A percentile compares a stretch with the other conserved stretches of the same genome.
Conservation (phyloP, 495 filamentous ascomycete species). For the Hamigera avellanea region DNA sequence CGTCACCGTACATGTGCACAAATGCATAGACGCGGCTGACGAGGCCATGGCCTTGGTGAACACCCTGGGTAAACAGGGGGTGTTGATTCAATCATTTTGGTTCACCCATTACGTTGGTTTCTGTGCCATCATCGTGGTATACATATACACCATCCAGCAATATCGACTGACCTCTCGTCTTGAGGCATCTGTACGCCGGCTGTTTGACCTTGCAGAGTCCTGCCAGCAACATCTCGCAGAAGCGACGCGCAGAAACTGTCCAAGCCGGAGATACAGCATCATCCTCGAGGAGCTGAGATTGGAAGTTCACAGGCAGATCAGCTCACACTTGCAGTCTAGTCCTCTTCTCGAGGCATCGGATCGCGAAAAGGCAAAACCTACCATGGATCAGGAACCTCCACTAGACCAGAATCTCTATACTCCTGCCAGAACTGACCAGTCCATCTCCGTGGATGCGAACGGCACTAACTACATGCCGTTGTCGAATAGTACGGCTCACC, state of each 20-base stretch:
- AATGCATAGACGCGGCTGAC: slow-evolving; percentile 34
- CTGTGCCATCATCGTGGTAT: slow-evolving; percentile 41
- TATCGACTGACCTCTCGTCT: slow-evolving; percentile 19
- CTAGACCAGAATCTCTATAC: slow-evolving; percentile 1
- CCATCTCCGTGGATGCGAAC: slow-evolving; percentile 6
- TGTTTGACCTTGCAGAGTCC: slow-evolving; percentile 30
- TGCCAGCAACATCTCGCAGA: slow-evolving; percentile 38
- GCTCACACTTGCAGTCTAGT: slow-evolving; percentile 4
- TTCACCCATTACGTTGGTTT: slow-evolving; percentile 46
- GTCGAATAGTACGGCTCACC: slow-evolving; percentile 4
- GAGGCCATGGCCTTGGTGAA: slow-evolving; percentile 27
- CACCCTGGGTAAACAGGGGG: slow-evolving; percentile 24
- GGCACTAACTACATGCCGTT: slow-evolving; percentile 10
- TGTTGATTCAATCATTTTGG: slow-evolving; percentile 34
- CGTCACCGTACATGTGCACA: slow-evolving; percentile 24
- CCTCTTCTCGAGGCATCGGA: slow-evolving; percentile 4
- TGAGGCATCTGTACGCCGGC: slow-evolving; percentile 14
- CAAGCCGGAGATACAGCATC: slow-evolving; percentile 40
- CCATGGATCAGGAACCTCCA: not conserved
- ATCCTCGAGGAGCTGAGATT: slow-evolving; percentile 35
- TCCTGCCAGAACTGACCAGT: slow-evolving; percentile 1
- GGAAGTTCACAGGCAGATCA: slow-evolving; percentile 30
- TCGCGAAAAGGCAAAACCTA: not conserved
- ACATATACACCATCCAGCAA: slow-evolving; percentile 44
- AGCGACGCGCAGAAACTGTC: slow-evolving; percentile 37